These are phyloP conservation scores for Eimeria sp. DNA, from an alignment of 169 alveolate genomes.

Conservation along the genomic window DNA sequence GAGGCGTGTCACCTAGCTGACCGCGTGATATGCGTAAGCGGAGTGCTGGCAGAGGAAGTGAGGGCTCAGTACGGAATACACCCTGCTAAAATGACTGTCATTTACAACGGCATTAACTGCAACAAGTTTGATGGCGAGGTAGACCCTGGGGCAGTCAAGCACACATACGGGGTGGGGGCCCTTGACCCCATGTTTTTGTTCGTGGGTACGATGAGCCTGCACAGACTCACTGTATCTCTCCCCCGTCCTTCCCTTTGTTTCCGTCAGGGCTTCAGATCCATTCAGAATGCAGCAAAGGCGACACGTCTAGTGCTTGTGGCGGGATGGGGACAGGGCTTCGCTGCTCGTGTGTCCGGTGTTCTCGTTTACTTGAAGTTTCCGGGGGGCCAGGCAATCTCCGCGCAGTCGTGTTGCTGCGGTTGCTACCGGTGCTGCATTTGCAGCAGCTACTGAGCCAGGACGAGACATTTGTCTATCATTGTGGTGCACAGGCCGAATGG, in stretches of 20 bases:
- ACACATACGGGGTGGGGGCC: constrained; percentile 87
- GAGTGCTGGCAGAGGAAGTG: constrained; percentile 90
- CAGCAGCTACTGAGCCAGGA: neutral
- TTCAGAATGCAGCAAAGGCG: neutral
- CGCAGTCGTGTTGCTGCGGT: neutral
- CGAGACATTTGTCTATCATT: neutral
- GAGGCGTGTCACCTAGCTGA: constrained; percentile 90
- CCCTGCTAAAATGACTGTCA: constrained; percentile 84
- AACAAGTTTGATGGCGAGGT: constrained; percentile 88
- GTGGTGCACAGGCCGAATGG: constrained; percentile 86
- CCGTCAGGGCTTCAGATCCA: neutral
- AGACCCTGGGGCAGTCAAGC: constrained; percentile 85
- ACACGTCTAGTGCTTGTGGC: neutral
- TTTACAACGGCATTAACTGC: constrained; percentile 88
- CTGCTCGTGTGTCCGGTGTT: neutral
- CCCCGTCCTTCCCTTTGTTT: neutral
- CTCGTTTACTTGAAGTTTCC: neutral
- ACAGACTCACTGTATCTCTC: neutral
- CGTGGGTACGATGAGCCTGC: constrained; percentile 82
- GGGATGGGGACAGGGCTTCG: neutral
- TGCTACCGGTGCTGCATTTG: neutral
- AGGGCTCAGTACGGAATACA: constrained; percentile 85
- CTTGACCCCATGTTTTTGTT: constrained; percentile 90
- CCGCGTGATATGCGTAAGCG: constrained; percentile 90
- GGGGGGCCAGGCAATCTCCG: neutral